Percentiles rank a stretch among this genome's conserved stretches.
phyloP scores from a whole-genome alignment of 306 rosid species.

The Casuarina glauca region DNA sequence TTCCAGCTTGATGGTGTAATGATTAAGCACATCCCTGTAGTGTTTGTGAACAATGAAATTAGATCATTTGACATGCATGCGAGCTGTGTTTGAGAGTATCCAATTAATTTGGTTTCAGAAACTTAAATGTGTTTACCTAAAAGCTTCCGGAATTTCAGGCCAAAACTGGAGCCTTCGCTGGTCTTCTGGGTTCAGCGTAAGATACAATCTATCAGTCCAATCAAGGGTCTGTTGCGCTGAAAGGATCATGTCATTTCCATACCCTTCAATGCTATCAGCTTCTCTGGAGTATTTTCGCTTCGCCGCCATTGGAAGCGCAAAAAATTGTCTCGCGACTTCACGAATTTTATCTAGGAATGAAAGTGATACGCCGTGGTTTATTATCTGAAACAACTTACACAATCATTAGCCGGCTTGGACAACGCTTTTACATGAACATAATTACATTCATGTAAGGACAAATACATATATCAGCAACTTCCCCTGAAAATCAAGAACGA shows the following conservation, averaged over 20 bases:
- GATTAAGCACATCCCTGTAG: constrained; percentile 49
- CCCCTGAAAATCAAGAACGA: background rate
- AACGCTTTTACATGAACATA: too few species aligned
- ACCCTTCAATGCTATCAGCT: constrained; percentile 47
- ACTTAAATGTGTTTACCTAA: constrained; percentile 36
- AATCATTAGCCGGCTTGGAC: background rate
- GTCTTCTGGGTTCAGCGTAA: constrained; percentile 50
- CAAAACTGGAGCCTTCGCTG: constrained; percentile 49
- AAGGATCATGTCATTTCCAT: constrained; percentile 45
- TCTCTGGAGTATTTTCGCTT: constrained; percentile 45
- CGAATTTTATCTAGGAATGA: constrained; percentile 38
- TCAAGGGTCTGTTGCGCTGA: constrained; percentile 57
- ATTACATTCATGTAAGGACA: too few species aligned
- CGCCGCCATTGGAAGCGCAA: constrained; percentile 46
- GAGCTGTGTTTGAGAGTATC: background rate
- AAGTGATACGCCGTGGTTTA: constrained; percentile 44
- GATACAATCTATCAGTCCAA: constrained; percentile 67
- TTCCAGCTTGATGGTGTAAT: constrained; percentile 46
- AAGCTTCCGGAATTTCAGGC: constrained; percentile 55
- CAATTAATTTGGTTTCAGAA: background rate
- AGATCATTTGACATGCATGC: constrained; percentile 1
- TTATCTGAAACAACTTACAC: constrained; percentile 30
- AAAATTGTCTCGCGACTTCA: constrained; percentile 38
- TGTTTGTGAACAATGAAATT: background rate
- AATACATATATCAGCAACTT: too few species aligned